Evolutionary conservation across 352 stramenopile species (phyloP).

Genomic region (Phytophthora pini): DNA sequence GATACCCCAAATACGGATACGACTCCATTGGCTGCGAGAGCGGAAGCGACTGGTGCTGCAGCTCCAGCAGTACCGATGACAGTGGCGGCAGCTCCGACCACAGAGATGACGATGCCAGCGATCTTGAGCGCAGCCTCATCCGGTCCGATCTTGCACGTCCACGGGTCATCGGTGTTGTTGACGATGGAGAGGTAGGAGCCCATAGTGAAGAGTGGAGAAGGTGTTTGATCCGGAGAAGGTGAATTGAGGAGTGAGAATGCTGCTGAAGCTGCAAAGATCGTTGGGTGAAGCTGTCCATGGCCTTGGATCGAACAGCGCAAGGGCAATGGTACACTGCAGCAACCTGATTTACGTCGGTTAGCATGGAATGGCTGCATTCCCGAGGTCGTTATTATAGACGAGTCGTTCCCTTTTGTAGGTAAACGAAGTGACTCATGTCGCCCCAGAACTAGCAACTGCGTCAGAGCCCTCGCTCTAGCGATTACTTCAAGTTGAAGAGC

Average conservation of each 20-base stretch:
- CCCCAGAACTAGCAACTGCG: constrained; percentile 11
- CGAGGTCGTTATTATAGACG: constrained; percentile 9
- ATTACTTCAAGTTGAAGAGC: background rate
- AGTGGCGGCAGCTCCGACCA: constrained; percentile 29
- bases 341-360: constrained; percentile 15
- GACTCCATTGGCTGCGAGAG: constrained; percentile 33
- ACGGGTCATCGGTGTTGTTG: constrained; percentile 51
- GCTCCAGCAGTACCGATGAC: constrained; percentile 39
- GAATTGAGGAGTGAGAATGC: background rate
- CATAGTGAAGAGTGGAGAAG: constrained; percentile 29
- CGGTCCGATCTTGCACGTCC: constrained; percentile 48
- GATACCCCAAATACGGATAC: constrained; percentile 45
- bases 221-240: background rate
- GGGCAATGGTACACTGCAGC: background rate
- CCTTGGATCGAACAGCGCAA: constrained; percentile 9
- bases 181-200: constrained; percentile 55
- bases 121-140: constrained; percentile 53
- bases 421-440: constrained; percentile 17
- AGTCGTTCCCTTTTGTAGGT: background rate
- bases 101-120: constrained; percentile 35
- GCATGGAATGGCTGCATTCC: constrained; percentile 1
- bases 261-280: background rate
- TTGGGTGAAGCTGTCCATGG: background rate
- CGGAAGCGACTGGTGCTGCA: constrained; percentile 34
- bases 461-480: background rate